Percentiles rank a stretch among this genome's conserved stretches.
Conservation (phyloP, 352 stramenopile genomes). For the Paralagenidium karlingii region DNA sequence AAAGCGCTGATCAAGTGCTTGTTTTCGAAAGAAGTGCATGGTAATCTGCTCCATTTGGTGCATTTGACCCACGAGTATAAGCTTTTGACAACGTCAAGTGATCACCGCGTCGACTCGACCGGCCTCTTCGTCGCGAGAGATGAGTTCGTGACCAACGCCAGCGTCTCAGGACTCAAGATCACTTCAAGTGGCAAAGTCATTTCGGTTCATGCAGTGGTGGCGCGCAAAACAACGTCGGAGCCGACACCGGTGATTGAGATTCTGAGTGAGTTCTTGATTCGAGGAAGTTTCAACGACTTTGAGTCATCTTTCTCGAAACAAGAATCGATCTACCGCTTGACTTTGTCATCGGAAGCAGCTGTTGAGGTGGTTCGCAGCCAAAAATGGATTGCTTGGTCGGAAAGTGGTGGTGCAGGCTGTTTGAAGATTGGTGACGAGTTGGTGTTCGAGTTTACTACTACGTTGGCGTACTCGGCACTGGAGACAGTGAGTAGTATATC, state of each 20-base stretch:
- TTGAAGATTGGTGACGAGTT: slow-evolving; percentile 32
- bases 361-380: slow-evolving; percentile 4
- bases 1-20: slow-evolving; percentile 72
- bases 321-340: slow-evolving; percentile 13
- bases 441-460: slow-evolving; percentile 33
- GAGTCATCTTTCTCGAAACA: slow-evolving; percentile 55
- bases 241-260: slow-evolving; percentile 73
- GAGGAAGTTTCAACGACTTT: slow-evolving; percentile 65
- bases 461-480: slow-evolving; percentile 36
- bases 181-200: slow-evolving; percentile 73
- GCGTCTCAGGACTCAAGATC: slow-evolving; percentile 60
- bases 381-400: slow-evolving; percentile 3
- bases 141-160: slow-evolving; percentile 55
- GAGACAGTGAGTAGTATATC: slow-evolving; percentile 23
- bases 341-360: slow-evolving; percentile 6
- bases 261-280: slow-evolving; percentile 77
- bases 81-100: slow-evolving; percentile 20
- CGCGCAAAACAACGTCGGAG: slow-evolving; percentile 30
- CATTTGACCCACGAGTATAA: slow-evolving; percentile 82
- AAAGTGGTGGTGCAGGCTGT: slow-evolving; percentile 1
- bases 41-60: slow-evolving; percentile 72
- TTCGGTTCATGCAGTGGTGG: slow-evolving; percentile 52
- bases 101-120: too few relatives aligned
- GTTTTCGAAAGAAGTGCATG: slow-evolving; percentile 69
- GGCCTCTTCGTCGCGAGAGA: slow-evolving; percentile 58